Conservation (phyloP, 306 rosid species). For the Lathyrus sativus region DNA sequence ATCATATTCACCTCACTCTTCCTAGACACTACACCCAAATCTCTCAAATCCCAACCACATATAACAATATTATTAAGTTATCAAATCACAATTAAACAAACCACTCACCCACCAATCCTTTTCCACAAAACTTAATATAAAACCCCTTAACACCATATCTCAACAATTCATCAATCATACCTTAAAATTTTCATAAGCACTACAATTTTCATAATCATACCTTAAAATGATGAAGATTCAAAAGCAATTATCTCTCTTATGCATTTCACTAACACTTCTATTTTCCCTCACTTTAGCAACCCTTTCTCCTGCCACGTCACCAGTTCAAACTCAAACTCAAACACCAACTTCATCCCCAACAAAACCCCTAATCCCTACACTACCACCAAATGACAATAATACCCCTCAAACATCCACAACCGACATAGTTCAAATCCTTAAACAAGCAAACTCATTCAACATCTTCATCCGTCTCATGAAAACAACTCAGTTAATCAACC, state of each 20-base stretch:
- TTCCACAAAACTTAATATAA: conserved; percentile 33
- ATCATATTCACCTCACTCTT: conserved; percentile 31
- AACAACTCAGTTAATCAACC: conserved; percentile 58
- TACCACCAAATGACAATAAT: conserved; percentile 25
- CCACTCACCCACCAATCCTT: conserved; percentile 37
- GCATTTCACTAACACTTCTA: conserved; percentile 31
- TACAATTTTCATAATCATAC: too few relatives aligned
- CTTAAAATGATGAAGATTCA: conserved; percentile 31
- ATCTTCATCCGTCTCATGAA: conserved; percentile 57
- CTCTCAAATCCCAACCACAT: conserved; percentile 5
- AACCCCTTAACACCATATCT: conserved; percentile 4
- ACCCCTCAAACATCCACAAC: neutral
- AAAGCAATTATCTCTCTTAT: conserved; percentile 32
- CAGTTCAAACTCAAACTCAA: conserved; percentile 17
- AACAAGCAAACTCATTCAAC: conserved; percentile 47
- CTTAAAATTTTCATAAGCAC: too few relatives aligned
- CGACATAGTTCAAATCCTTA: conserved; percentile 51
- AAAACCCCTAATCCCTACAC: conserved; percentile 22
- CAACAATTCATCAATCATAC: too few relatives aligned
- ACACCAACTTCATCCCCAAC: conserved; percentile 35
- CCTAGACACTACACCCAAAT: conserved; percentile 43
- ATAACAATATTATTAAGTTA: conserved; percentile 23
- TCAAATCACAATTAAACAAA: conserved; percentile 38
- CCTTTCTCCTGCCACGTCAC: conserved; percentile 47
- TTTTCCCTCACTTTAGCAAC: conserved; percentile 40